phyloP scores from a whole-genome alignment of 1,139 yeast genomes.

The Meyerozyma guilliermondii region DNA sequence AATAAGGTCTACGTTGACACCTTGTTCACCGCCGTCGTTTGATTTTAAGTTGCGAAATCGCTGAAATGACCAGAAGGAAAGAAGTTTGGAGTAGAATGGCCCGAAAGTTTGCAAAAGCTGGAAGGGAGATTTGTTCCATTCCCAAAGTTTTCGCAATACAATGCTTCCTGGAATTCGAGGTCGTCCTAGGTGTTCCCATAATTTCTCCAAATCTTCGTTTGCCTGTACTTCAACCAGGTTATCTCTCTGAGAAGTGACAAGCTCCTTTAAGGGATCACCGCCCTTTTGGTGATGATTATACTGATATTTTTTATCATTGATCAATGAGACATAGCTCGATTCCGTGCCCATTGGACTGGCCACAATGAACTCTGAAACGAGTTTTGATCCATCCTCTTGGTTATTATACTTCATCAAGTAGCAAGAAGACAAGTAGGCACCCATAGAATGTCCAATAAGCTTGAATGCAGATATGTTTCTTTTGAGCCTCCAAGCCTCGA shows the following conservation, averaged over 20 bases:
- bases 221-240: slow-evolving; percentile 9
- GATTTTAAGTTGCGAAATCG: slow-evolving; percentile 29
- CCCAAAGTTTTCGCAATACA: slow-evolving; percentile 33
- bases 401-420: slow-evolving; percentile 38
- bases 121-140: slow-evolving; percentile 36
- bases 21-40: slow-evolving; percentile 6
- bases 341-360: slow-evolving; percentile 49
- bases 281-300: slow-evolving; percentile 28
- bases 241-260: slow-evolving; percentile 7
- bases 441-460: slow-evolving; percentile 42
- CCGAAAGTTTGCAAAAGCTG: slow-evolving; percentile 35
- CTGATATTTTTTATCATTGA: slow-evolving; percentile 27
- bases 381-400: slow-evolving; percentile 8
- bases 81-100: slow-evolving; percentile 37
- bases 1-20: slow-evolving; percentile 19
- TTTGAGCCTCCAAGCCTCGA: slow-evolving; percentile 33
- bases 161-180: slow-evolving; percentile 36
- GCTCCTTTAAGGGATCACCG: slow-evolving; percentile 17
- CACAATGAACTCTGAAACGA: slow-evolving; percentile 27
- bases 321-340: slow-evolving; percentile 30
- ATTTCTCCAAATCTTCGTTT: slow-evolving; percentile 16
- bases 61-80: slow-evolving; percentile 41
- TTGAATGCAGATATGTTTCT: slow-evolving; percentile 24
- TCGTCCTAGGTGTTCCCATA: slow-evolving; percentile 34
- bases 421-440: slow-evolving; percentile 38